Percentiles rank a stretch among this genome's conserved stretches.
These are phyloP conservation scores for Geranomyces michiganensis DNA, from an alignment of 192 early-diverging fungal genomes.

Conservation along the genomic window DNA sequence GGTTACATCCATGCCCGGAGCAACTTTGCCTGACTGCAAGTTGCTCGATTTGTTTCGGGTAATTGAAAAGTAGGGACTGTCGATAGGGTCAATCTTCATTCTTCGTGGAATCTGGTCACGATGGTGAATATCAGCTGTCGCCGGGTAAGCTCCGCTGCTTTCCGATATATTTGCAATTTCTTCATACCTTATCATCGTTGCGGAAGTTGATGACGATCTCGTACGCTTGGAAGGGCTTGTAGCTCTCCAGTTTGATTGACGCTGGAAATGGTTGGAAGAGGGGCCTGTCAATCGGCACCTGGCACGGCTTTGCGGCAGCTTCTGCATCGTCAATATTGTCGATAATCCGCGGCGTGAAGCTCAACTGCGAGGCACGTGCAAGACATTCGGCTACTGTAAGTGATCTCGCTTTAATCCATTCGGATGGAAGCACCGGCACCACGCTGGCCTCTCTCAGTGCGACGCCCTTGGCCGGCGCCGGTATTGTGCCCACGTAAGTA, in stretches of 20 bases:
- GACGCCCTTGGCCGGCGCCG: not conserved
- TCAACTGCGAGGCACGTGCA: conserved; percentile 22
- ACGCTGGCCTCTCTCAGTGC: not conserved
- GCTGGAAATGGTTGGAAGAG: conserved; percentile 59
- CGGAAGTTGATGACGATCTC: conserved; percentile 58
- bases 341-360: conserved; percentile 33
- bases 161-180: too few relatives aligned
- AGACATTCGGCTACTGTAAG: conserved; percentile 42
- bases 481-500: conserved; percentile 7
- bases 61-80: conserved; percentile 51
- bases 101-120: conserved; percentile 49
- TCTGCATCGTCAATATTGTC: conserved; percentile 42
- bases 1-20: conserved; percentile 63
- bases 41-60: conserved; percentile 43
- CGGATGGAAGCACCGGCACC: conserved; percentile 26
- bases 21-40: conserved; percentile 56
- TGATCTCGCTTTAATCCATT: conserved; percentile 44
- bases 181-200: conserved; percentile 63
- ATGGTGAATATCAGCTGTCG: too few relatives aligned
- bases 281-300: conserved; percentile 53
- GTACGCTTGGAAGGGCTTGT: conserved; percentile 55
- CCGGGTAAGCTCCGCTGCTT: too few relatives aligned
- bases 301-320: conserved; percentile 22
- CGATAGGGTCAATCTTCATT: conserved; percentile 55
- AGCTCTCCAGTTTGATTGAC: conserved; percentile 50